Percentiles rank a stretch among this genome's conserved stretches.
These are phyloP conservation scores for Tylopilus sp. DNA, from an alignment of 768 basidiomycete species.

Conservation along the genomic window DNA sequence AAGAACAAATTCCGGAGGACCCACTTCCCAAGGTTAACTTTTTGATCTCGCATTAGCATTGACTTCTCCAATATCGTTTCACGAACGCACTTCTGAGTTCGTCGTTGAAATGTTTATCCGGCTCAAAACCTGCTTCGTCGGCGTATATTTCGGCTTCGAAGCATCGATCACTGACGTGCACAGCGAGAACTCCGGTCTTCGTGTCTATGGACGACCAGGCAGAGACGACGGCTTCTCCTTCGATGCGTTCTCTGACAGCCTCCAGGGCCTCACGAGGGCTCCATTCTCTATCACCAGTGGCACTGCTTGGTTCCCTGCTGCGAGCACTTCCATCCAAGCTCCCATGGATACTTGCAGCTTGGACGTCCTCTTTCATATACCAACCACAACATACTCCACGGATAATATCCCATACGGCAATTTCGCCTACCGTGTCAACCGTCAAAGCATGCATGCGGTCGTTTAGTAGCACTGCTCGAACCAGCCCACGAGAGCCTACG, in stretches of 20 bases:
- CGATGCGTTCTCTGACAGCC: slow-evolving; percentile 84
- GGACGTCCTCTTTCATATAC: slow-evolving; percentile 64
- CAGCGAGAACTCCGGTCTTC: slow-evolving; percentile 80
- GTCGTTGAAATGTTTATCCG: slow-evolving; percentile 61
- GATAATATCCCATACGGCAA: slow-evolving; percentile 92
- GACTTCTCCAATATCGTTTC: not conserved
- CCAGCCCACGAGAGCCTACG: slow-evolving; percentile 73
- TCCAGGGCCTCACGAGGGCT: slow-evolving; percentile 86
- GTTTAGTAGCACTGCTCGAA: slow-evolving; percentile 78
- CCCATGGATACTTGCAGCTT: slow-evolving; percentile 48
- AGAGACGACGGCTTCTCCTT: slow-evolving; percentile 85
- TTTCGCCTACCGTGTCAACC: slow-evolving; percentile 83
- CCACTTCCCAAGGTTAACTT: slow-evolving; percentile 94
- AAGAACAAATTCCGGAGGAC: slow-evolving; percentile 81
- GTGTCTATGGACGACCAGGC: slow-evolving; percentile 90
- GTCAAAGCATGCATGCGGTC: slow-evolving; percentile 89
- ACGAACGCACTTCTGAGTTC: slow-evolving; percentile 71
- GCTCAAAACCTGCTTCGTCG: slow-evolving; percentile 77
- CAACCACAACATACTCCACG: slow-evolving; percentile 71
- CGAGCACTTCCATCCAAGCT: slow-evolving; percentile 40
- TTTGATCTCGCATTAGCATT: slow-evolving; percentile 6
- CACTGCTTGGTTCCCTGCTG: slow-evolving; percentile 32
- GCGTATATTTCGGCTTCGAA: slow-evolving; percentile 96
- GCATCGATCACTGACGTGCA: slow-evolving; percentile 83
- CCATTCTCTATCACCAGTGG: slow-evolving; percentile 41